Percentiles rank a stretch among this genome's conserved stretches.
Evolutionary conservation across 768 basidiomycete species (phyloP).

Genomic region (Trametopsis cervina): DNA sequence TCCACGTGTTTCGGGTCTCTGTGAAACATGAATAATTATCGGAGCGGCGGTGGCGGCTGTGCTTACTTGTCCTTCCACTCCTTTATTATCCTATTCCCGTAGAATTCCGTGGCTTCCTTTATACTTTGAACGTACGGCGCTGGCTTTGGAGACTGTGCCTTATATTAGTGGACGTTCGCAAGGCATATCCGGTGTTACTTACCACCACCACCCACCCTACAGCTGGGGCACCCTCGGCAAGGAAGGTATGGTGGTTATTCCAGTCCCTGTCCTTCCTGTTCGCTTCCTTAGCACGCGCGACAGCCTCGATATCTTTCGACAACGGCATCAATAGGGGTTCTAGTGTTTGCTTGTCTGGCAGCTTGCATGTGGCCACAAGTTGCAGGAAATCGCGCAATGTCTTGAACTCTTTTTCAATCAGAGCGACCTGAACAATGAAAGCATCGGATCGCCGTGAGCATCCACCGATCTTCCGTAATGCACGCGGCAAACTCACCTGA

Average conservation of each 20-base stretch:
- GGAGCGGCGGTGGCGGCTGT: background rate
- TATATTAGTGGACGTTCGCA: background rate
- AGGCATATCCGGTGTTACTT: slow-evolving; percentile 24
- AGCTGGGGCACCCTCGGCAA: slow-evolving; percentile 76
- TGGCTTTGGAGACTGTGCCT: slow-evolving; percentile 69
- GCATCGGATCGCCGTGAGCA: background rate
- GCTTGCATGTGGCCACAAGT: slow-evolving; percentile 65
- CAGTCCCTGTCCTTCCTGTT: slow-evolving; percentile 76
- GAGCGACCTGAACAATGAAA: slow-evolving; percentile 42
- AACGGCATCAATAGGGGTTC: slow-evolving; percentile 64
- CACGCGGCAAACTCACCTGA: slow-evolving; percentile 47
- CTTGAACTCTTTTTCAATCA: slow-evolving; percentile 61
- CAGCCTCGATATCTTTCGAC: slow-evolving; percentile 62
- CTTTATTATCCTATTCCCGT: slow-evolving; percentile 84
- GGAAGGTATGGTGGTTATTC: slow-evolving; percentile 70
- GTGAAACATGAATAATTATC: slow-evolving; percentile 1
- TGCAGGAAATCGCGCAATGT: slow-evolving; percentile 65
- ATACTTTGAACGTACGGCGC: slow-evolving; percentile 72
- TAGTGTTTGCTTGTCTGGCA: slow-evolving; percentile 54
- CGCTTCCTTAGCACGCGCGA: slow-evolving; percentile 78
- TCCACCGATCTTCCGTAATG: background rate
- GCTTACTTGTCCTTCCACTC: slow-evolving; percentile 89
- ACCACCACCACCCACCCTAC: slow-evolving; percentile 89
- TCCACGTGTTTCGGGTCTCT: slow-evolving; percentile 85
- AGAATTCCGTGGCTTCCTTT: slow-evolving; percentile 84